Evolutionary conservation across 2,329 filamentous ascomycete species (phyloP).

Genomic region (Echinosphaeria canescens): DNA sequence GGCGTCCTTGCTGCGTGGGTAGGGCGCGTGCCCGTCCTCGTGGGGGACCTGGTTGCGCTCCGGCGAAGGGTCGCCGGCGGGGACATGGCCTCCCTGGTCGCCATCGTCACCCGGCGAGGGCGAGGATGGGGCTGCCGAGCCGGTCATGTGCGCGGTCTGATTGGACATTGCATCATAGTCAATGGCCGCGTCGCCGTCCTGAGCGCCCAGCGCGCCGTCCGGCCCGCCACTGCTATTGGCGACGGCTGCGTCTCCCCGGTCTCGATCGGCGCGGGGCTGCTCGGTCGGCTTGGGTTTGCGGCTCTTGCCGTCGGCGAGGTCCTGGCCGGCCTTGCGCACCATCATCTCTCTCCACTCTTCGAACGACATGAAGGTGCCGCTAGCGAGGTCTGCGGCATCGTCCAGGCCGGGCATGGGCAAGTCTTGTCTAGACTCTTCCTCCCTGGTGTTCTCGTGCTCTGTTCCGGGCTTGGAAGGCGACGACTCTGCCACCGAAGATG

Average conservation of each 20-base stretch:
- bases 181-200: slow-evolving; percentile 63
- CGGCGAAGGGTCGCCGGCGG: slow-evolving; percentile 17
- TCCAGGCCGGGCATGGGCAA: too few species aligned
- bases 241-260: slow-evolving; percentile 33
- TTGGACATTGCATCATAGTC: slow-evolving; percentile 28
- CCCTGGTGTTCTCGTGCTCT: slow-evolving; percentile 33
- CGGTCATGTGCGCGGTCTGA: slow-evolving; percentile 17
- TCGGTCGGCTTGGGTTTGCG: slow-evolving; percentile 30
- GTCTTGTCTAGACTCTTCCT: too few species aligned
- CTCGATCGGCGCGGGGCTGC: slow-evolving; percentile 23
- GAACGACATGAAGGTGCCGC: slow-evolving; percentile 70
- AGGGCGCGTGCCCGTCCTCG: slow-evolving; percentile 25
- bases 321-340: slow-evolving; percentile 64
- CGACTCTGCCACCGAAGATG: too few species aligned
- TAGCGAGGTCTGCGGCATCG: slow-evolving; percentile 44
- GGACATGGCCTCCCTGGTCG: slow-evolving; percentile 11
- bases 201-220: slow-evolving; percentile 59
- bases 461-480: too few species aligned
- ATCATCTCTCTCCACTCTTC: slow-evolving; percentile 98
- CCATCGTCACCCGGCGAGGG: slow-evolving; percentile 7
- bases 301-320: slow-evolving; percentile 41
- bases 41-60: slow-evolving; percentile 15
- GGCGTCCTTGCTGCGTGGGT: slow-evolving; percentile 67
- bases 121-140: slow-evolving; percentile 10
- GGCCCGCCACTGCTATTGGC: background rate